A percentile compares a stretch with the other conserved stretches of the same genome.
These are phyloP conservation scores for Entoloma clypeatum DNA, from an alignment of 1,284 basidiomycete species.

Conservation along the genomic window DNA sequence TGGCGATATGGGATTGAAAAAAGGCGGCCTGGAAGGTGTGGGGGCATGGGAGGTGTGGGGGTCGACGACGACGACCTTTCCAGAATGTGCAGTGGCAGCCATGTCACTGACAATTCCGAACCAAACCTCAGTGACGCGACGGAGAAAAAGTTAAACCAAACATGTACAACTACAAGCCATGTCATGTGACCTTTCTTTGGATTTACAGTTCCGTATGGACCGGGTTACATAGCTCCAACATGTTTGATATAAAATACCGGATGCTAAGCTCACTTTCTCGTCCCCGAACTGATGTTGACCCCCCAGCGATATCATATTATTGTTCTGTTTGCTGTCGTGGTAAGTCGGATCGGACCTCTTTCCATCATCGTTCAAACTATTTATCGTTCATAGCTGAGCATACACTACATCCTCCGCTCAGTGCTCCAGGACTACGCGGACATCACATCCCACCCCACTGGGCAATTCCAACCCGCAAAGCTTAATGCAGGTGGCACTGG, in stretches of 20 bases:
- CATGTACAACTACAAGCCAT: constrained; percentile 27
- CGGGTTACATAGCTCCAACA: too few relatives aligned
- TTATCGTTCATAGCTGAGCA: constrained; percentile 25
- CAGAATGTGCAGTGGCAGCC: constrained; percentile 37
- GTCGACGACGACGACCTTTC: constrained; percentile 35
- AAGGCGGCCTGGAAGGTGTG: constrained; percentile 24
- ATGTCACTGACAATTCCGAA: constrained; percentile 37
- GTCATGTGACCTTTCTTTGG: constrained; percentile 14
- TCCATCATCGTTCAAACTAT: constrained; percentile 4
- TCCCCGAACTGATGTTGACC: too few relatives aligned
- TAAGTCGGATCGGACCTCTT: constrained; percentile 31
- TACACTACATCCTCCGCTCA: constrained; percentile 37
- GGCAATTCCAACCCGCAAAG: constrained; percentile 3
- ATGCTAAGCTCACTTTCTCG: neutral
- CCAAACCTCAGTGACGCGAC: constrained; percentile 23
- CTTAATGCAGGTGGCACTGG: constrained; percentile 1
- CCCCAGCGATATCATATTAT: constrained; percentile 16
- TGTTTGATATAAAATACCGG: neutral
- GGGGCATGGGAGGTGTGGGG: constrained; percentile 24
- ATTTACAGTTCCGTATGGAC: too few relatives aligned
- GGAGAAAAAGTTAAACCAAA: constrained; percentile 38
- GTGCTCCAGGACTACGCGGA: constrained; percentile 29
- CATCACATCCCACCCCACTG: constrained; percentile 10
- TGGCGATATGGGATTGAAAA: constrained; percentile 44
- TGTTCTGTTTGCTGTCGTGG: constrained; percentile 41